Evolutionary conservation across 2,329 filamentous ascomycete species (phyloP).

Genomic region (Fusarium domesticum): DNA sequence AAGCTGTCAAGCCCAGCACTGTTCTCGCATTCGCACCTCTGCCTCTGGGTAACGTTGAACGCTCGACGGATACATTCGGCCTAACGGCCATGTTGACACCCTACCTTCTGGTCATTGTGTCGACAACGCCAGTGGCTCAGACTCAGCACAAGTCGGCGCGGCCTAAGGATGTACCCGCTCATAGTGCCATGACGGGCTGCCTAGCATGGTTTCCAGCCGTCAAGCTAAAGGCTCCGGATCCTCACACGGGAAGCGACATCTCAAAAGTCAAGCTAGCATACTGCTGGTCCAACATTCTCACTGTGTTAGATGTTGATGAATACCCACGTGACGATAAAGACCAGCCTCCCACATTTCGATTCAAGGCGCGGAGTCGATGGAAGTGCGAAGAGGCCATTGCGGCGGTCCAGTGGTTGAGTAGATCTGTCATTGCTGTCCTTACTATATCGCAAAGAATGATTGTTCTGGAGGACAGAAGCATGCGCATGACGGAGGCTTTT

Average conservation of each 20-base stretch:
- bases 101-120: slow-evolving; percentile 93
- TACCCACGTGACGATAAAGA: slow-evolving; percentile 65
- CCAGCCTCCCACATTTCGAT: slow-evolving; percentile 74
- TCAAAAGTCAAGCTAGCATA: slow-evolving; percentile 89
- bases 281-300: slow-evolving; percentile 98
- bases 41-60: slow-evolving; percentile 90
- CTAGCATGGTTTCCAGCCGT: slow-evolving; percentile 97
- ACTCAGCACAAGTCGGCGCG: slow-evolving; percentile 92
- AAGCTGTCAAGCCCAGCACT: slow-evolving; percentile 83
- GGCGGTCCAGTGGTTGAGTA: slow-evolving; percentile 92
- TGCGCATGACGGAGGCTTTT: slow-evolving; percentile 92
- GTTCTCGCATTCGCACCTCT: slow-evolving; percentile 88
- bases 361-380: slow-evolving; percentile 83
- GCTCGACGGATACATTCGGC: slow-evolving; percentile 81
- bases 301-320: slow-evolving; percentile 84
- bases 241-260: slow-evolving; percentile 62
- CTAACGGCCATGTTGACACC: slow-evolving; percentile 94
- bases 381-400: slow-evolving; percentile 93
- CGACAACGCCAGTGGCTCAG: slow-evolving; percentile 91
- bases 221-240: slow-evolving; percentile 75
- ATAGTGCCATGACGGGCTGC: slow-evolving; percentile 90
- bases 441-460: slow-evolving; percentile 93
- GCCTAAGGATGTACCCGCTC: slow-evolving; percentile 85
- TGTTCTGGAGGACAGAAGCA: slow-evolving; percentile 82
- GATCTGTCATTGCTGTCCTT: slow-evolving; percentile 85